Evolutionary conservation across 2,329 filamentous ascomycete genomes (phyloP).

Genomic region (Aspergillus fructus): DNA sequence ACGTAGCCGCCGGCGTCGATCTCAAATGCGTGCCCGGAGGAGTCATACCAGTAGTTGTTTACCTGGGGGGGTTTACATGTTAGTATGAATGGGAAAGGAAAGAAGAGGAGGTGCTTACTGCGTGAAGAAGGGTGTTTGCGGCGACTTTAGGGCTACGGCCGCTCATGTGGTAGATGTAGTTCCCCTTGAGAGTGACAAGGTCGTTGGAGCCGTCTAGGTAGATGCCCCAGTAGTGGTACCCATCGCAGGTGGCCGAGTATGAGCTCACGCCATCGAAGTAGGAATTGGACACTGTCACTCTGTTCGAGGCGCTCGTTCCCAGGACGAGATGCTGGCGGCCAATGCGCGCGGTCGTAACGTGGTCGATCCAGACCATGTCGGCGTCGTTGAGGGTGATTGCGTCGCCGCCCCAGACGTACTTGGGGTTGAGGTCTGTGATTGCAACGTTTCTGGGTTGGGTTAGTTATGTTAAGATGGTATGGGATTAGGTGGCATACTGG

Average conservation of each 20-base stretch:
- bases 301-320: slow-evolving; percentile 53
- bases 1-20: slow-evolving; percentile 45
- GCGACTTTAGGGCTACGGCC: slow-evolving; percentile 54
- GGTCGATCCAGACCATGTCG: slow-evolving; percentile 51
- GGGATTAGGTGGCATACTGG: slow-evolving; percentile 33
- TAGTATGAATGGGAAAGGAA: too few species aligned
- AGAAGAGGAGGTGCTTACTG: slow-evolving; percentile 19
- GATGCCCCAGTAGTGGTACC: slow-evolving; percentile 61
- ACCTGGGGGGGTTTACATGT: too few species aligned
- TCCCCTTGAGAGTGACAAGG: slow-evolving; percentile 58
- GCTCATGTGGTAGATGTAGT: slow-evolving; percentile 61
- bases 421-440: slow-evolving; percentile 52
- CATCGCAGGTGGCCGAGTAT: slow-evolving; percentile 60
- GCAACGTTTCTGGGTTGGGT: slow-evolving; percentile 13
- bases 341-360: slow-evolving; percentile 56
- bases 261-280: slow-evolving; percentile 56
- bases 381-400: slow-evolving; percentile 54
- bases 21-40: slow-evolving; percentile 59
- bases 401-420: slow-evolving; percentile 62
- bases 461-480: background rate
- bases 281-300: slow-evolving; percentile 61
- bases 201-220: slow-evolving; percentile 59
- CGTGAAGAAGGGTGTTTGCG: slow-evolving; percentile 58
- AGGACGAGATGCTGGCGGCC: slow-evolving; percentile 62
- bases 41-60: slow-evolving; percentile 63